Conservation (phyloP, 805 yeast genomes). For the Nakazawaea sp. region DNA sequence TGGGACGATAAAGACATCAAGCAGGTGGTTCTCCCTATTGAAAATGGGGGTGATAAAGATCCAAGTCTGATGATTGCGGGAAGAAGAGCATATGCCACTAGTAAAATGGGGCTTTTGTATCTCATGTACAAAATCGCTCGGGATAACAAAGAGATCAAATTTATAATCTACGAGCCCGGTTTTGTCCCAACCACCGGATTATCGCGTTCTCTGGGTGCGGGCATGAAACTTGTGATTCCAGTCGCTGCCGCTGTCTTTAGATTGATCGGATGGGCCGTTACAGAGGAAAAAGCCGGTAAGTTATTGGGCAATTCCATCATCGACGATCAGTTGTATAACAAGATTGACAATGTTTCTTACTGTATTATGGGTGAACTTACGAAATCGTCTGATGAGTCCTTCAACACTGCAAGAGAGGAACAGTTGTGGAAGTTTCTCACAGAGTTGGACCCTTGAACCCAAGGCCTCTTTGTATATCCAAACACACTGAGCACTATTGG, state of each 20-base stretch:
- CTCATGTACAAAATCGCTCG: background rate
- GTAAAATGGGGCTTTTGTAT: background rate
- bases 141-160: no score
- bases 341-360: background rate
- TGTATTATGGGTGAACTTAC: background rate
- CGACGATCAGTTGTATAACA: background rate
- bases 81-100: background rate
- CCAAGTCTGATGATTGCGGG: background rate
- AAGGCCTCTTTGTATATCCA: no score
- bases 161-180: background rate
- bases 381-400: background rate
- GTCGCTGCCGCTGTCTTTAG: background rate
- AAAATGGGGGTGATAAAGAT: background rate
- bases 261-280: background rate
- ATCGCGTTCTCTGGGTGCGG: background rate
- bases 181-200: background rate
- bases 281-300: background rate
- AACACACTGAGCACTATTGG: no score
- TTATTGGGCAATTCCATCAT: background rate
- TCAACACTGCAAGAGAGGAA: background rate
- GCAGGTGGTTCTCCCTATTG: background rate
- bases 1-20: background rate
- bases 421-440: no score
- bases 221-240: background rate
- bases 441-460: no score